Evolutionary conservation across 306 rosid species (phyloP).

Genomic region (Prunus kanzakura): DNA sequence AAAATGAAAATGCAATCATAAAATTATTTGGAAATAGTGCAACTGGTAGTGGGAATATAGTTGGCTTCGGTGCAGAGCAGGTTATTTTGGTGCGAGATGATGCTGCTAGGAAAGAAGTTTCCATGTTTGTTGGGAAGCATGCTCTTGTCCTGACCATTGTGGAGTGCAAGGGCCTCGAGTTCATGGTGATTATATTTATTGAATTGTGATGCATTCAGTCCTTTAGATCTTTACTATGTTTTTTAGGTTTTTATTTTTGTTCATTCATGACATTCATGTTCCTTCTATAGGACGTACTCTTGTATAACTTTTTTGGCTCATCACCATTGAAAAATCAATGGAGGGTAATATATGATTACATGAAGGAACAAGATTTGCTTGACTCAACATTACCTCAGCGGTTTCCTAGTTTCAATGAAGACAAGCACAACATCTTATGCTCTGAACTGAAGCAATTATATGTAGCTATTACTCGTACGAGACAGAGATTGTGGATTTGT

Average conservation of each 20-base stretch:
- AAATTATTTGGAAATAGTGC: conserved; percentile 62
- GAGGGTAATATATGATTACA: conserved; percentile 68
- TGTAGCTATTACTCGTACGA: conserved; percentile 62
- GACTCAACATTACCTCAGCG: conserved; percentile 24
- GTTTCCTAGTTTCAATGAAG: conserved; percentile 39
- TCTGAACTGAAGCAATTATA: conserved; percentile 70
- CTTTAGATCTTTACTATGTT: neutral
- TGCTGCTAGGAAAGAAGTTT: conserved; percentile 39
- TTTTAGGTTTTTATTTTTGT: neutral
- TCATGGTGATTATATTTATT: conserved; percentile 45
- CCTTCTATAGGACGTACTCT: conserved; percentile 57
- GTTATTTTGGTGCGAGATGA: conserved; percentile 84
- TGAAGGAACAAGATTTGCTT: conserved; percentile 55
- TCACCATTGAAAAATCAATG: conserved; percentile 59
- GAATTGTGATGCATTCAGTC: neutral
- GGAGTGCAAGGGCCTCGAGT: conserved; percentile 89
- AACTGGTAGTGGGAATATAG: conserved; percentile 32
- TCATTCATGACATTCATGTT: neutral
- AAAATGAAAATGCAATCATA: conserved; percentile 54
- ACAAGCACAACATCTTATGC: conserved; percentile 64
- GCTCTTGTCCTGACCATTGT: conserved; percentile 73
- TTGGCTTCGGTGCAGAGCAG: conserved; percentile 83
- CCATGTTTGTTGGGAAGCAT: conserved; percentile 51
- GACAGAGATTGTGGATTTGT: too few species aligned
- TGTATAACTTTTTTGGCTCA: conserved; percentile 67